Evolutionary conservation across 805 yeast genomes (phyloP).

Genomic region (Candida nemodendra): DNA sequence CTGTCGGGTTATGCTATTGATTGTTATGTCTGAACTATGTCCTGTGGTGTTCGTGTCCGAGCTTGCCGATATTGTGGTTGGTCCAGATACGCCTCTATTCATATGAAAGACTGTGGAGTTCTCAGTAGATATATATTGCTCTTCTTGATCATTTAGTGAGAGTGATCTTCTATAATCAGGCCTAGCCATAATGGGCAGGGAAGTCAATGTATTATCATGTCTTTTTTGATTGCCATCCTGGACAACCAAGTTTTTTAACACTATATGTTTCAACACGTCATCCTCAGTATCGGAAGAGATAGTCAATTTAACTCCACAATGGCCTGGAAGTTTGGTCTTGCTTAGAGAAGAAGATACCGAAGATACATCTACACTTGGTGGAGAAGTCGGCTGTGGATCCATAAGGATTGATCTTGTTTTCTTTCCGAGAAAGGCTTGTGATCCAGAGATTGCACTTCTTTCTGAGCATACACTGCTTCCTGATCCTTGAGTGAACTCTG

Average conservation of each 20-base stretch:
- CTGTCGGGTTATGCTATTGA: conserved; percentile 23
- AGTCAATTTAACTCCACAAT: conserved; percentile 13
- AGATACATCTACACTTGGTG: background rate
- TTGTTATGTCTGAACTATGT: conserved; percentile 4
- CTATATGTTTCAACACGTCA: background rate
- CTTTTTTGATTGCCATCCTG: background rate
- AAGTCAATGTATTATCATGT: background rate
- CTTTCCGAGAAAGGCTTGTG: conserved; percentile 12
- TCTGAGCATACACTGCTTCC: conserved; percentile 12
- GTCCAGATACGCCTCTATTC: background rate
- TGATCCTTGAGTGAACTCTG: conserved; percentile 9
- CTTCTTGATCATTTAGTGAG: conserved; percentile 19
- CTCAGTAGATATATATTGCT: background rate
- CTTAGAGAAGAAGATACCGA: conserved; percentile 3
- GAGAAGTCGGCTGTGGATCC: conserved; percentile 16
- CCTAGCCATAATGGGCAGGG: conserved; percentile 6
- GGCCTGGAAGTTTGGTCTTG: conserved; percentile 5
- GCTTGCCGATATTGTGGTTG: background rate
- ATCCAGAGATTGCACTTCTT: conserved; percentile 10
- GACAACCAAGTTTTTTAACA: background rate
- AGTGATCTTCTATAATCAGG: conserved; percentile 20
- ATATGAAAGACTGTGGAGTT: background rate
- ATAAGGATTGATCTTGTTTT: conserved; percentile 18
- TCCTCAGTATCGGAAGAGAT: conserved; percentile 12
- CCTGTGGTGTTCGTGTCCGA: conserved; percentile 3